phyloP scores from a whole-genome alignment of 2,329 filamentous ascomycete genomes.

The Myriangium duriaei region DNA sequence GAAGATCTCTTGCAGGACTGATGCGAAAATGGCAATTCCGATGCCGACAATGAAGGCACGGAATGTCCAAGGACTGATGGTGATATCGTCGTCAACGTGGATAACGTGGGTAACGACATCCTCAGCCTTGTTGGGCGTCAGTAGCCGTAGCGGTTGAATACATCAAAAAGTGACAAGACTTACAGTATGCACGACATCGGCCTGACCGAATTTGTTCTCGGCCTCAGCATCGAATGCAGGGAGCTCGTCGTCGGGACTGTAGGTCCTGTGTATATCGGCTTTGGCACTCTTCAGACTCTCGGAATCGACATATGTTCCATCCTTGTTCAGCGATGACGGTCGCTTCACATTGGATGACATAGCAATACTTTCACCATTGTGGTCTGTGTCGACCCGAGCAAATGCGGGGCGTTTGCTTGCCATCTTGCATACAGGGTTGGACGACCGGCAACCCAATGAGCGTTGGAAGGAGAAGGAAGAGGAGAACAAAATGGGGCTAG shows the following conservation, averaged over 20 bases:
- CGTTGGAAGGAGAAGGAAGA: too few relatives aligned
- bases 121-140: conserved; percentile 16
- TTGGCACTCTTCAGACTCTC: conserved; percentile 7
- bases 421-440: too few relatives aligned
- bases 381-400: conserved; percentile 9
- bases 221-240: conserved; percentile 6
- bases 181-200: conserved; percentile 10
- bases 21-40: conserved; percentile 18
- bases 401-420: conserved; percentile 12
- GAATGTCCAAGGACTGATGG: conserved; percentile 27
- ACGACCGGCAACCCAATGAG: too few relatives aligned
- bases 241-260: not conserved
- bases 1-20: conserved; percentile 32
- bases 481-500: too few relatives aligned
- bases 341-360: not conserved
- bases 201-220: not conserved
- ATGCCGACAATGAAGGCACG: conserved; percentile 28
- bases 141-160: conserved; percentile 3
- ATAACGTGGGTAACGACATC: conserved; percentile 24
- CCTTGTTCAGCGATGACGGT: conserved; percentile 6
- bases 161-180: not conserved
- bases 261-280: not conserved
- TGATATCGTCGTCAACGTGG: conserved; percentile 27
- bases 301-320: not conserved
- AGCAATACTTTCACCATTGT: conserved; percentile 1